Base-by-base conservation (phyloP, 768 basidiomycete species). In the Leucocoprinus birnbaumii region DNA sequence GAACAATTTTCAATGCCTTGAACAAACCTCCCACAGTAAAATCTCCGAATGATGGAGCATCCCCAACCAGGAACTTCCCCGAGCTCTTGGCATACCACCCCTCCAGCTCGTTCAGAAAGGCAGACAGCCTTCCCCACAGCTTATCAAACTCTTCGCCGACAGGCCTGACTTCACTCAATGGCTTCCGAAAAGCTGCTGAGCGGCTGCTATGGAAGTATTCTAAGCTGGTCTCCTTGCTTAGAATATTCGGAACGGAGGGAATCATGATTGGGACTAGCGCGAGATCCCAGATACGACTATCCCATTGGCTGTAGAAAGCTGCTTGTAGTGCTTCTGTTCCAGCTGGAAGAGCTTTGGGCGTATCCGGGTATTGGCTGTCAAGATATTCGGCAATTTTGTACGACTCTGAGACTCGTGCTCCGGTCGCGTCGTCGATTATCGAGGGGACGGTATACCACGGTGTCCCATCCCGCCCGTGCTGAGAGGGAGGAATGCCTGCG, bases 391-490 rank as follows among this genome's bases (percentile, higher is more conserved):
- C 77, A 51, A 80, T 79, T 42, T 11, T 38, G n/a, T 26, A 45
- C 7, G 19, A 45, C 5, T 45, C 43, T 10, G 21, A 21, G 25
- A 21, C 43, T 7, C 65, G 53, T 1, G 62, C 57, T 5, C 68
- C 69, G 5, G 77, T 80, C 31, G 64, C 63, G 0, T 73, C 71
- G 59, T 84, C 82, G 59, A 75, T 62, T 51, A 85, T 80, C 24
- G 74, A 68, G 0, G 84, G 83, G 0, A 80, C 65, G 11, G 78
- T 80, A 64, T 81, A 80, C 35, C 56, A 55, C 1, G 63, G 69
- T 8, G 47, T 48, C 1, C 73, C 73, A 44, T 75, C 70, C 2
- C 62, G 55, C 22, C 66, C 64, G 16, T 48, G 62, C 16, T 40
- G 41, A 0, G 73, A 76, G 14, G 77, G 71, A 0, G 61, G 51